These are phyloP conservation scores for Chloranthus sessilifolius DNA, from an alignment of 164 flowering plant species.

Conservation along the genomic window DNA sequence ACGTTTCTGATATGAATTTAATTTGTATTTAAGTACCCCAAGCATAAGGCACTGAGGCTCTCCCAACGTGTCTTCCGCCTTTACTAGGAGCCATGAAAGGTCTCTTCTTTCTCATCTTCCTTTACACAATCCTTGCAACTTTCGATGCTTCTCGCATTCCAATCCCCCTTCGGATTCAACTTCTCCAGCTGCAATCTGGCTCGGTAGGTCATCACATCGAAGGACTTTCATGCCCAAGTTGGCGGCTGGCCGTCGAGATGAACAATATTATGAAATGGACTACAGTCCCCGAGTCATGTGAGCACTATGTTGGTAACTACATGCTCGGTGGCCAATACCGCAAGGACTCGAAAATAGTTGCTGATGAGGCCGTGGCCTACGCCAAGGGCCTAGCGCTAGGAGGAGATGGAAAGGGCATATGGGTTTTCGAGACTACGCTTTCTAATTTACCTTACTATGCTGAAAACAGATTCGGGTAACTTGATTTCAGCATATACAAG, in stretches of 20 bases:
- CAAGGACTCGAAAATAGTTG: slow-evolving; percentile 21
- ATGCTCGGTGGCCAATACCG: slow-evolving; percentile 39
- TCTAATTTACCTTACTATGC: slow-evolving; percentile 32
- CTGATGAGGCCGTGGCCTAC: slow-evolving; percentile 11
- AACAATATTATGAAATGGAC: slow-evolving; percentile 37
- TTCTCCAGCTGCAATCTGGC: slow-evolving; percentile 20
- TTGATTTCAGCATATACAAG: too few species aligned
- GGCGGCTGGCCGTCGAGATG: slow-evolving; percentile 45
- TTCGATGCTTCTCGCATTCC: not conserved
- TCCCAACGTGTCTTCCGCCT: too few species aligned
- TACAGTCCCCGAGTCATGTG: slow-evolving; percentile 32
- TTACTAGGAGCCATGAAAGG: too few species aligned
- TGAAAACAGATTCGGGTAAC: slow-evolving; percentile 24
- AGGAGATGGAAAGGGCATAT: slow-evolving; percentile 26
- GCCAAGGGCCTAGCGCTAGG: slow-evolving; percentile 15
- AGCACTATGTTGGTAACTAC: slow-evolving; percentile 40
- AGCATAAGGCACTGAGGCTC: too few species aligned
- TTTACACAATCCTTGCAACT: not conserved
- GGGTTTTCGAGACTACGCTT: slow-evolving; percentile 38
- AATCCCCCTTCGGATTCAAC: slow-evolving; percentile 13
- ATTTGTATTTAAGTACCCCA: too few species aligned
- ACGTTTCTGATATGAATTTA: too few species aligned
- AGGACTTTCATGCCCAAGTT: slow-evolving; percentile 27
- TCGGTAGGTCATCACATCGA: not conserved
- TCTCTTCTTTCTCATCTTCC: too few species aligned